Evolutionary conservation across 768 basidiomycete species (phyloP), one percentile per base, ranked within the genome.

Genomic region (Dioszegia aurantiaca): DNA sequence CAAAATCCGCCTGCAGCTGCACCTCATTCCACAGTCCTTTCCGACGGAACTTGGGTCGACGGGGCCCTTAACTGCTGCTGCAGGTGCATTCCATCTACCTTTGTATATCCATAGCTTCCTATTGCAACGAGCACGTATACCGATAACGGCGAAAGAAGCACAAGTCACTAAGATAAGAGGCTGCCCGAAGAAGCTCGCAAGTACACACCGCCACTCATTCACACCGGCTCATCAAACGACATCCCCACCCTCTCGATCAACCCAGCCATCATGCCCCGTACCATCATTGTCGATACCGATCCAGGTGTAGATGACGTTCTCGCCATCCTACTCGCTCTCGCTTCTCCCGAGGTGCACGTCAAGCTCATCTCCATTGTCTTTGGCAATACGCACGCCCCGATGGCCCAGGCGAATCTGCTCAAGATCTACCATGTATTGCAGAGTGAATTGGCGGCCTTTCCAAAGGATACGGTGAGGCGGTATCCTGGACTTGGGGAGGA

Each of bases 281-380:
- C 71, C 41, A 59, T 76, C 52, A 74, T 76, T 49, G 62, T 76
- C 53, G 75, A 76, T 52, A 76, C 75, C 16, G 75, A 76, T 33
- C 75, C 75, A 41, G 75, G 75, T 51, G 75, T 76, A 14, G 75
- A 76, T 66, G 75, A 76, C 37, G 75, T 76, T 55, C 67, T 76
- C 27, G 75, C 75, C 28, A 73, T 76, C 59, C 67, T 76, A 41
- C 61, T 76, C 17, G 65, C 70, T 12, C 62, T 76, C 6, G 63
- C 73, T 12, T 74, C 73, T 2, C 90, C 90, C 36, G 89, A 94
- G 70, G 75, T 94, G 1, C 83, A 90, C 49, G 86, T 94, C 14
- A 74, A 88, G 31, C 87, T 87, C 1, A 86, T 86, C 63, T 82
- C 87, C 33, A 80, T 88, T 30, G 84, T 86, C 2, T 93, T 86